These are phyloP conservation scores for Scheffersomyces segobiensis DNA, from an alignment of 1,139 yeast species.

Conservation along the genomic window DNA sequence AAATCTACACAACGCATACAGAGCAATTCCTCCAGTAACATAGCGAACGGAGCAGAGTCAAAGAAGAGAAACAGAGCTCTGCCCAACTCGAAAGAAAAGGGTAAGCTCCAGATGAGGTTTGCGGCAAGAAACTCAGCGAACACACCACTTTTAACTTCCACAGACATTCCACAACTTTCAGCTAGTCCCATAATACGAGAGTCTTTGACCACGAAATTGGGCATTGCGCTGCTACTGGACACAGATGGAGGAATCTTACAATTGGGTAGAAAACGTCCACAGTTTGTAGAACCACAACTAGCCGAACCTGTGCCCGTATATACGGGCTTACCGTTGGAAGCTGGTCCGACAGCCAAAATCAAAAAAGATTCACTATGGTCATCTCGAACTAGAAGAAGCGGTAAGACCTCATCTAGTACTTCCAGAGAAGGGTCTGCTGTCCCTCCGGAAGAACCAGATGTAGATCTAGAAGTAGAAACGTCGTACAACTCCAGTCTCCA, in stretches of 20 bases:
- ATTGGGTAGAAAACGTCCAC: slow-evolving; percentile 11
- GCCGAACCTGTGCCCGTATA: slow-evolving; percentile 53
- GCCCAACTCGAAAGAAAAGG: background rate
- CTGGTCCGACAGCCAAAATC: slow-evolving; percentile 56
- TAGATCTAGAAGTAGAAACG: slow-evolving; percentile 1
- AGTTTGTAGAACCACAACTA: slow-evolving; percentile 58
- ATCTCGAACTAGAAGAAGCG: slow-evolving; percentile 16
- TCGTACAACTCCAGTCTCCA: slow-evolving; percentile 1
- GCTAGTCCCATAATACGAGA: background rate
- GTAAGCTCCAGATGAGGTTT: background rate
- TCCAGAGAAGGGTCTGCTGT: slow-evolving; percentile 8
- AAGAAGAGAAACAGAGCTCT: background rate
- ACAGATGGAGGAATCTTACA: slow-evolving; percentile 7
- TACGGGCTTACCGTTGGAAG: slow-evolving; percentile 69
- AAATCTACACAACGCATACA: background rate
- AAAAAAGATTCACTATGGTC: slow-evolving; percentile 56
- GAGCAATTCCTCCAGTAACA: background rate
- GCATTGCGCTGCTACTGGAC: background rate
- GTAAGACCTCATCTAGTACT: slow-evolving; percentile 6
- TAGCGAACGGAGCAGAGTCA: background rate
- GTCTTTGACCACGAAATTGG: background rate
- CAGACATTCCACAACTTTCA: background rate
- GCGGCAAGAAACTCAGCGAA: background rate
- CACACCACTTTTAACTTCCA: background rate
- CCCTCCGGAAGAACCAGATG: slow-evolving; percentile 2